Evolutionary conservation across 1,284 basidiomycete species (phyloP), one percentile per base, ranked within the genome.

Genomic region (Apiotrichum sp.): DNA sequence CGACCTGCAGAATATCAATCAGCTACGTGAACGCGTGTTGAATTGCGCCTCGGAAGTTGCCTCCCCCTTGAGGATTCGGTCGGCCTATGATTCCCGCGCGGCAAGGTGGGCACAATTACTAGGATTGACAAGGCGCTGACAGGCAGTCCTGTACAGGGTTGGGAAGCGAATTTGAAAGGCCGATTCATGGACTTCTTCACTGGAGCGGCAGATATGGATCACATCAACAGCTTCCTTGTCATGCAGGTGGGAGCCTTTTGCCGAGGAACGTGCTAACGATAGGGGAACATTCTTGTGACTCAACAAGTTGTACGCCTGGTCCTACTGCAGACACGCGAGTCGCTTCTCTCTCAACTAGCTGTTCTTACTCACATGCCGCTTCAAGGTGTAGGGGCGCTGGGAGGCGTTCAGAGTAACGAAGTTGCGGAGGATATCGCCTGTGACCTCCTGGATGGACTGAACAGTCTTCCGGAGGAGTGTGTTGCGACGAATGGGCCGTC

Each of bases 251-350:
- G 66, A 43, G 8, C 0, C 22, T 2, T 10, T 14, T 6, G 39
- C 32, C 7, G 13, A 33, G 22, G 16, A 46, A 13, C 3, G 16
- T 14, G 43, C 35, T 31, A 35, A 47, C 13, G 6, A 2, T 50
- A 67, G 65, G 69, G 67, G 16, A 73, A 72, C 55, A 73, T 72
- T 31, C 65, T 72, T 13, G 71, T 71, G n/a, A 73, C 70, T 2
- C 68, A 69, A 46, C 68, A 71, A 46, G 63, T 72, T 5, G 65
- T 72, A 13, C 65, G 70, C 11, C 59, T 73, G 2, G 69, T 72
- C 4, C 61, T 72, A 9, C 53, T 72, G 6, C 70, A 72, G 52
- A 68, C 70, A 4, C 62, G 66, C 36, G 62, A 70, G 35, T 39
- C 64, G 9, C 62, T 73, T 4, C 61, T 68, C 4, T 43, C 53